A percentile compares a stretch with the other conserved stretches of the same genome.
Conservation (phyloP, 139 green algal genomes). For the Penium margaritaceum region DNA sequence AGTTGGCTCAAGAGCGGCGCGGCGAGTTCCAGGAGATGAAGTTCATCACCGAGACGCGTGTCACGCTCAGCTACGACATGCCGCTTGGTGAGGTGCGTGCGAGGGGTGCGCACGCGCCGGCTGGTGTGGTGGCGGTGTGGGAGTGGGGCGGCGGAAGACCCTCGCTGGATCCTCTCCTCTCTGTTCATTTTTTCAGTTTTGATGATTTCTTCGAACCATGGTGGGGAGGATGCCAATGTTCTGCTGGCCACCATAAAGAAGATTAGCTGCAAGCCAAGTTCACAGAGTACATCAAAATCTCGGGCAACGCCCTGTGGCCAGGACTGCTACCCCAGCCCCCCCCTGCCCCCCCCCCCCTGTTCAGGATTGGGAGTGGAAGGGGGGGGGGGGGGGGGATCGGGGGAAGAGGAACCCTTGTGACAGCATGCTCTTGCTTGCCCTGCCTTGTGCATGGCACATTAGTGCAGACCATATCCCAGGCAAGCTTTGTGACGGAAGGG, state of each 20-base stretch:
- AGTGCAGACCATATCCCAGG: no score
- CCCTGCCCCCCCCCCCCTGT: no score
- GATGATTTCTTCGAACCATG: constrained; percentile 1
- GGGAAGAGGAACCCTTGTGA: background rate
- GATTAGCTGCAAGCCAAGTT: no score
- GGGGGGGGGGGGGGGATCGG: background rate
- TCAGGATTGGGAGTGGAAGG: background rate
- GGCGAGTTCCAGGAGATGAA: constrained; percentile 90
- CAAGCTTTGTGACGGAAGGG: no score
- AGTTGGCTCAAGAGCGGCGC: constrained; percentile 66
- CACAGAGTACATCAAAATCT: no score
- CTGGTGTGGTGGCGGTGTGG: background rate
- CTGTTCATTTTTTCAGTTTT: background rate
- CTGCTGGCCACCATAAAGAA: no score
- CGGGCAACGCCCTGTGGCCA: no score
- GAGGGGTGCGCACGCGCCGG: no score
- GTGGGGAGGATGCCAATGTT: background rate
- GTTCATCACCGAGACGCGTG: constrained; percentile 81
- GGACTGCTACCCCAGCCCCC: no score
- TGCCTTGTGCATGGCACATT: no score
- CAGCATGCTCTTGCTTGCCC: no score
- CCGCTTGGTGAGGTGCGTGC: constrained; percentile 74
- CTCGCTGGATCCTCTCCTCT: background rate
- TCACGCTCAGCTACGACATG: constrained; percentile 84
- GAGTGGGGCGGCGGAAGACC: background rate